Base-by-base conservation (phyloP, 352 stramenopile species). In the Phytophthora uliginosa region DNA sequence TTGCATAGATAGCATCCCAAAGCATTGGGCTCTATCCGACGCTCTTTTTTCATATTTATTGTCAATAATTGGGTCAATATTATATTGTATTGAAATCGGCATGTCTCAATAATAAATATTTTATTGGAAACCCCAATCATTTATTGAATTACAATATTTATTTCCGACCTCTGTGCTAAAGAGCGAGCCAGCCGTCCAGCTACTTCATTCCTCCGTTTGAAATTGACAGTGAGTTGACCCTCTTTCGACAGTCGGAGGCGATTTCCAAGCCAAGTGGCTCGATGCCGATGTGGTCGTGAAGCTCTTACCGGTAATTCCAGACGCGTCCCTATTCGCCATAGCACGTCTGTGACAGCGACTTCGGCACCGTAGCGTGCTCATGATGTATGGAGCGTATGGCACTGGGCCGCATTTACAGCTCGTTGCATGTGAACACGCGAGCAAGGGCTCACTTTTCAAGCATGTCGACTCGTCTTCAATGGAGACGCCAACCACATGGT, bases 401-500 rank as follows among this genome's bases (percentile, higher is more conserved):
- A 7, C 18, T 17, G 18, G 6, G 8, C 40, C 12, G 40, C 40
- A 17, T 17, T 6, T 55, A 9, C 51, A 40, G 51, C 61, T 71
- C 31, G 63, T 70, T n/a, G 40, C 13, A 20, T 20, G 6, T 7
- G 40, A 48, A 12, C 13, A 48, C 40, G 40, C 40, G 5, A 48
- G 26, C 10, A 63, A 59, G 18, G 63, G 54, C 8, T 59, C 53
- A 33, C 42, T 70, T 5, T 2, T 45, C 1, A 24, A 63, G 12
- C 63, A 53, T 50, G 6, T 70, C 18, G 13, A n/a, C n/a, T n/a
- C n/a, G 34, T 13, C 51, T 33, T 34, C 20, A 17, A 13, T 24
- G 13, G 7, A n/a, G 17, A 20, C 17, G 34, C 10, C 38, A 61
- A n/a, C 61, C 40, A 10, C 56, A n/a, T n/a, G n/a, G n/a, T n/a